phyloP scores from a whole-genome alignment of 2,329 filamentous ascomycete species.

The Fusarium decemcellulare region DNA sequence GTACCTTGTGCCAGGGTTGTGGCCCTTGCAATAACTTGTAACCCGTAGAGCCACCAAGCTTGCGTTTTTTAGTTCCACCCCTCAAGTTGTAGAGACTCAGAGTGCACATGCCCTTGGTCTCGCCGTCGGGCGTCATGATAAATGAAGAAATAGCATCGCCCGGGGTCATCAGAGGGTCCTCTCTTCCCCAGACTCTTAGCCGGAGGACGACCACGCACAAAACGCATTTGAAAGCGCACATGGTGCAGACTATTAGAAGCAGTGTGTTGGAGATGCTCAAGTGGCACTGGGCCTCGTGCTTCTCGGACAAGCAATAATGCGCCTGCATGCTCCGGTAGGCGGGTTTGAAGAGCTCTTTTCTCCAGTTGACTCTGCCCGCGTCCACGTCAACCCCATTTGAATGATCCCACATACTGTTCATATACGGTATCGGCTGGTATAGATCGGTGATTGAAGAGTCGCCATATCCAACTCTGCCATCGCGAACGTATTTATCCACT shows the following conservation, averaged over 20 bases:
- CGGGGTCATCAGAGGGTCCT: conserved; percentile 14
- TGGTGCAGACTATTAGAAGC: conserved; percentile 3
- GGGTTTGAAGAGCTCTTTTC: conserved; percentile 3
- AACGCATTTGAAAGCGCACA: conserved; percentile 13
- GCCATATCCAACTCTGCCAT: neutral
- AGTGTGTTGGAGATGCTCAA: conserved; percentile 10
- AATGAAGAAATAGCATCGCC: conserved; percentile 25
- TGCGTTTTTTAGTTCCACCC: neutral
- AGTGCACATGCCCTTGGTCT: conserved; percentile 19
- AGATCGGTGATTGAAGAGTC: too few species aligned
- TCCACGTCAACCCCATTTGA: too few species aligned
- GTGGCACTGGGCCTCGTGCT: conserved; percentile 3
- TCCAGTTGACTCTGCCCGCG: neutral
- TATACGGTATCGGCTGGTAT: neutral
- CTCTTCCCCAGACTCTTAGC: conserved; percentile 1
- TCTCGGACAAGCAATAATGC: conserved; percentile 15
- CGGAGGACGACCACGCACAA: conserved; percentile 5
- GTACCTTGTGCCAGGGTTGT: conserved; percentile 9
- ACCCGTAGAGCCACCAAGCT: neutral
- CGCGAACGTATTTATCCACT: conserved; percentile 5
- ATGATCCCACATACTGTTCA: neutral
- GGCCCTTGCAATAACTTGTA: conserved; percentile 16
- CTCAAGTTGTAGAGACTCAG: conserved; percentile 21
- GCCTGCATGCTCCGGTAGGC: neutral
- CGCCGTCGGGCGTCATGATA: neutral